phyloP scores from a whole-genome alignment of 495 filamentous ascomycete species.

The Letharia columbiana region DNA sequence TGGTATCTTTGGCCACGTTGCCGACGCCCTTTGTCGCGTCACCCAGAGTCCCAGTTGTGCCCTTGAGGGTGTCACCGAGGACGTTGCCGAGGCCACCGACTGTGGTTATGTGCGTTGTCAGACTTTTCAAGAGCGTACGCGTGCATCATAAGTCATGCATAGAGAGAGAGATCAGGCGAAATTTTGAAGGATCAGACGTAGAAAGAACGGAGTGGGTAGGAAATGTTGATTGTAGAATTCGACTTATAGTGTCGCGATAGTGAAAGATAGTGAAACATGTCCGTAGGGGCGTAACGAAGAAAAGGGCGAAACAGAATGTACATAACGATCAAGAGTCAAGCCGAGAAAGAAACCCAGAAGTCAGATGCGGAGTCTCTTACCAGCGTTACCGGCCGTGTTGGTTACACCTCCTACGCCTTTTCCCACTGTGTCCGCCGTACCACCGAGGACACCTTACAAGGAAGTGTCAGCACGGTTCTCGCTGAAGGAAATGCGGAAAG shows the following conservation, averaged over 20 bases:
- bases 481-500: neutral
- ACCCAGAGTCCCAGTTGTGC: neutral
- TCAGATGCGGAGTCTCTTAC: neutral
- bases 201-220: neutral
- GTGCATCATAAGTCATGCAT: too few species aligned
- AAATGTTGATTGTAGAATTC: neutral
- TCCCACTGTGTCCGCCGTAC: conserved; percentile 5
- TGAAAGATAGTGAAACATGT: neutral
- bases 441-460: conserved; percentile 1
- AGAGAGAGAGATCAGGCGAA: too few species aligned
- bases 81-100: conserved; percentile 16
- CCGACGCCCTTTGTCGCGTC: conserved; percentile 7
- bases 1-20: conserved; percentile 6
- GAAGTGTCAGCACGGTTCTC: neutral
- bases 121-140: too few species aligned
- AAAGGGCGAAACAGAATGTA: too few species aligned
- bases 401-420: conserved; percentile 12
- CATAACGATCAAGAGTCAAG: neutral
- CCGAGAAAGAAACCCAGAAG: neutral
- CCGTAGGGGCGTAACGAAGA: neutral
- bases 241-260: neutral
- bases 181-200: neutral
- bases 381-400: conserved; percentile 11
- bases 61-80: conserved; percentile 12
- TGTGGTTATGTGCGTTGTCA: neutral